Percentiles rank a stretch among this genome's conserved stretches.
Evolutionary conservation across 179 eudicot species (phyloP).

Genomic region (Spinacia oleracea): DNA sequence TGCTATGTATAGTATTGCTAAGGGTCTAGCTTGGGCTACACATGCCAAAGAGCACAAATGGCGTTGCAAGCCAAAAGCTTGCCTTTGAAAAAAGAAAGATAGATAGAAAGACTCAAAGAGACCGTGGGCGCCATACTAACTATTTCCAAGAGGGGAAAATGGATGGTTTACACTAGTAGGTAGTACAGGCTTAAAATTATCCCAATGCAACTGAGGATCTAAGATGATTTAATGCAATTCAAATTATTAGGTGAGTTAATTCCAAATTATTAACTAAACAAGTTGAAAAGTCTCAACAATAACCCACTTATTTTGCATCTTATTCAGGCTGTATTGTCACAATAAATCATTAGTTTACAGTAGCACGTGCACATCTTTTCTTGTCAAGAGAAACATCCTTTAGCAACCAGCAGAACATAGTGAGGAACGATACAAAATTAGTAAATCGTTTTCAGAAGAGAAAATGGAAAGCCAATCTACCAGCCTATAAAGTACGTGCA

Average conservation of each 20-base stretch:
- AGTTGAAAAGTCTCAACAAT: neutral
- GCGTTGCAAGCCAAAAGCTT: neutral
- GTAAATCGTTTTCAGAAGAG: neutral
- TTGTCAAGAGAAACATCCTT: neutral
- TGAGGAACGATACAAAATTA: neutral
- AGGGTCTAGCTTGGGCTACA: neutral
- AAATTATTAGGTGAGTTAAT: no score
- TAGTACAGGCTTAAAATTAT: neutral
- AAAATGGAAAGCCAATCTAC: neutral
- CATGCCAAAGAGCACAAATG: neutral
- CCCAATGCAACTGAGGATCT: neutral
- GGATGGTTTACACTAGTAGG: neutral
- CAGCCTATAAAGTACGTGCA: neutral
- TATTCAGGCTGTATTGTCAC: no score
- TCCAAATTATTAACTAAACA: neutral
- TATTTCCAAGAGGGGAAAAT: no score
- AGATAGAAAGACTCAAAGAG: neutral
- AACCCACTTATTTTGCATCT: neutral
- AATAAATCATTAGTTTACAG: neutral
- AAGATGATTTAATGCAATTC: neutral
- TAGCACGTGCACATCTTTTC: neutral
- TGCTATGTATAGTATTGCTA: no score
- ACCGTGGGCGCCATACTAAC: no score
- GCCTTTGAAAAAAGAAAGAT: neutral
- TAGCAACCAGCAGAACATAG: slow-evolving; percentile 1